Evolutionary conservation across 129 eudicot species (phyloP), one percentile per base, ranked within the genome.

Genomic region (Heracleum sosnowskyi): DNA sequence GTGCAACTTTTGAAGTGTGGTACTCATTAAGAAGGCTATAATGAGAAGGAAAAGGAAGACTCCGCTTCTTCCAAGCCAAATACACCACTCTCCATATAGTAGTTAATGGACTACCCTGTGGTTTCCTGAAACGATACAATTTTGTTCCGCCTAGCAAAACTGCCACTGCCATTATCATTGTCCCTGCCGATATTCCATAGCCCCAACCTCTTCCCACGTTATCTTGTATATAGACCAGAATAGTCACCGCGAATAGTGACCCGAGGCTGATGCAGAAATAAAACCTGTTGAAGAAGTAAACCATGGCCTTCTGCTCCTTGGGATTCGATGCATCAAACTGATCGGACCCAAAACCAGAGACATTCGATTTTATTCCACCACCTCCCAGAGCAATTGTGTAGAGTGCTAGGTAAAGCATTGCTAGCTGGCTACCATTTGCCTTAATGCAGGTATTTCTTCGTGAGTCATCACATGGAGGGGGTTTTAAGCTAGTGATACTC

Each of bases 261-360:
- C 98, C 98, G 2, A 91, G 83, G 80, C 98, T 95, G 35, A 95
- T 78, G 84, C 92, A 86, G 80, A 91, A 91, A 53, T 91, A 95
- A 81, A 95, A 95, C 66, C 98, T 84, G 57, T 90, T 95, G 86
- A 95, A 95, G 83, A 95, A 95, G 83, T 87, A 91, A 62, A 90
- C 80, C 98, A 95, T 95, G 64, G 88, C 81, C 84, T 88, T 91
- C 79, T 88, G 94, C 75, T 95, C 97, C 77, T 87, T 86, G 0
- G 98, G 96, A 57, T 90, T 79, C 1, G 92, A 84, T 46, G 82
- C 49, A 81, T 95, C 98, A 72, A 95, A 95, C 80, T 95, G 98
- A 79, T 95, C 98, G 1, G 98, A 88, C 29, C 98, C 98, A 26
- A 95, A 95, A 36, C 98, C 98, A 1, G 98, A 95, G 79, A 95